Conservation (phyloP, 495 filamentous ascomycete species). For the Penicillium lividum region DNA sequence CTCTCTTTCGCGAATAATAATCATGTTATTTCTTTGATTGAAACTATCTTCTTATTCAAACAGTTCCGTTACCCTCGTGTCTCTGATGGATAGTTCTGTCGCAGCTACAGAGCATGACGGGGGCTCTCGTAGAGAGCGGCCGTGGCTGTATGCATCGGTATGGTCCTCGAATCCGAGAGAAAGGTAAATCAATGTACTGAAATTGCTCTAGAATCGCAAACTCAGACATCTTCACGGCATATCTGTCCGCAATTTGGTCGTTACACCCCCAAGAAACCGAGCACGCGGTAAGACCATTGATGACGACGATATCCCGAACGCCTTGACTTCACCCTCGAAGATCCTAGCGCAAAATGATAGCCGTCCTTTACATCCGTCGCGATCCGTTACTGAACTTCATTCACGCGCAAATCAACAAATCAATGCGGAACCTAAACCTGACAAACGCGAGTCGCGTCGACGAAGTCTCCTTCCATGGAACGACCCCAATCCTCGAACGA, state of each 20-base stretch:
- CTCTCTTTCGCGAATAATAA: neutral
- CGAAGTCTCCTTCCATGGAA: slow-evolving; percentile 70
- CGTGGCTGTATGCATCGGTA: slow-evolving; percentile 29
- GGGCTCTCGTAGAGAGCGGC: slow-evolving; percentile 24
- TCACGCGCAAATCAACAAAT: slow-evolving; percentile 30
- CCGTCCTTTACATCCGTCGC: slow-evolving; percentile 62
- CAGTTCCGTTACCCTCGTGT: neutral
- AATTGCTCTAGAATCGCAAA: slow-evolving; percentile 69
- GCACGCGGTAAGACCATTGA: slow-evolving; percentile 75
- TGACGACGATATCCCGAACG: slow-evolving; percentile 72
- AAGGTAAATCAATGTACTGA: neutral
- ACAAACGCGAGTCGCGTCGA: slow-evolving; percentile 50
- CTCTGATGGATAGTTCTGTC: slow-evolving; percentile 18
- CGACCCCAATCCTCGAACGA: slow-evolving; percentile 61
- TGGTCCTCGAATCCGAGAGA: slow-evolving; percentile 1
- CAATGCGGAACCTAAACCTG: slow-evolving; percentile 24
- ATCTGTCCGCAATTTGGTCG: slow-evolving; percentile 80
- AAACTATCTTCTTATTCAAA: neutral
- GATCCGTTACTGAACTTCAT: slow-evolving; percentile 70
- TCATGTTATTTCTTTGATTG: slow-evolving; percentile 12
- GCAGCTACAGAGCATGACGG: slow-evolving; percentile 24
- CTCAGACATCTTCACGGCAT: slow-evolving; percentile 87
- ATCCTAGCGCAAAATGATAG: slow-evolving; percentile 60
- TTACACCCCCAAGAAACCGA: slow-evolving; percentile 49
- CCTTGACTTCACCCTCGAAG: slow-evolving; percentile 70